These are phyloP conservation scores for Hypseocharis bilobata DNA, from an alignment of 441 rosid genomes.

Conservation along the genomic window DNA sequence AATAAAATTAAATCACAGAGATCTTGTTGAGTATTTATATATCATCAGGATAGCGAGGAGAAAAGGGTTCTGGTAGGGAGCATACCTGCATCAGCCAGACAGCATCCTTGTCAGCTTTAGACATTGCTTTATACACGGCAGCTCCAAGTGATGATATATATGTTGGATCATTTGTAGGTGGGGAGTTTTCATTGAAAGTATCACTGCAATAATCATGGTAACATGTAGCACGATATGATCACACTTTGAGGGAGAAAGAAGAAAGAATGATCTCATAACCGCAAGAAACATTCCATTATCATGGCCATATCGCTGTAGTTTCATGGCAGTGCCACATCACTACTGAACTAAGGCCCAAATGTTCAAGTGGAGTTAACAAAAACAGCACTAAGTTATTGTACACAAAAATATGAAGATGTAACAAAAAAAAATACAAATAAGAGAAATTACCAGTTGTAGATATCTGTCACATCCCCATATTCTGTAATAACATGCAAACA, in stretches of 20 bases:
- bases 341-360: neutral
- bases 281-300: neutral
- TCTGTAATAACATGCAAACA: constrained; percentile 39
- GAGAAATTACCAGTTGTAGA: constrained; percentile 74
- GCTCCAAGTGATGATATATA: constrained; percentile 80
- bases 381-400: neutral
- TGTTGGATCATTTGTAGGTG: constrained; percentile 70
- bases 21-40: neutral
- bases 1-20: neutral
- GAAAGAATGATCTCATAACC: constrained; percentile 6
- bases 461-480: constrained; percentile 91
- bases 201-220: constrained; percentile 46
- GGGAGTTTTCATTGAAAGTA: constrained; percentile 88
- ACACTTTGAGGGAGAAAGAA: neutral
- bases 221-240: neutral
- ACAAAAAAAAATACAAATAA: constrained; percentile 4
- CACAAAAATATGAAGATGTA: neutral
- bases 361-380: neutral
- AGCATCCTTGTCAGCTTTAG: constrained; percentile 72
- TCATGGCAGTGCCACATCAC: neutral
- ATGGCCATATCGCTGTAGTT: neutral
- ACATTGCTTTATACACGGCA: constrained; percentile 91
- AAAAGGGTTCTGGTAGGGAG: neutral
- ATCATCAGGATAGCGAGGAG: neutral
- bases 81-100: constrained; percentile 98